Conservation (phyloP, 306 rosid genomes). For the Fagus sylvatica region DNA sequence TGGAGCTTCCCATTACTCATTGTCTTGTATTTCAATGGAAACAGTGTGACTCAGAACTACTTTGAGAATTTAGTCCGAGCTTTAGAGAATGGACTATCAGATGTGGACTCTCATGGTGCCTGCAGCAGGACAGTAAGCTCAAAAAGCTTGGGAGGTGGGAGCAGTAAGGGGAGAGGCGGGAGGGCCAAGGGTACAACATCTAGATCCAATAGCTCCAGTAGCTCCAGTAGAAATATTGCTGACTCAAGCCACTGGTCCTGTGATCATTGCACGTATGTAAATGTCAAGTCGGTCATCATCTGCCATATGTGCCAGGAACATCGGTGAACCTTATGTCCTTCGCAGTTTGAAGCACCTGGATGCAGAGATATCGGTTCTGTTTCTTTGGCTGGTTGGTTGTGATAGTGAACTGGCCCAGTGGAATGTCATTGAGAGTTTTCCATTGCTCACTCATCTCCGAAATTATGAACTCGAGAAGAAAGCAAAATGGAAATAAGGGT, state of each 20-base stretch:
- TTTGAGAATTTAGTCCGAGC: conserved; percentile 66
- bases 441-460: neutral
- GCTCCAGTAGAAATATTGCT: conserved; percentile 34
- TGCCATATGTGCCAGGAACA: conserved; percentile 47
- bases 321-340: conserved; percentile 12
- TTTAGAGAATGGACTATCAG: conserved; percentile 57
- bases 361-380: conserved; percentile 7
- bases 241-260: conserved; percentile 36
- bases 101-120: conserved; percentile 54
- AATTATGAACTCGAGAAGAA: neutral
- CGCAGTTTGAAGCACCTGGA: conserved; percentile 20
- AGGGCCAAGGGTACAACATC: conserved; percentile 42
- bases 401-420: neutral
- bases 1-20: neutral
- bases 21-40: neutral
- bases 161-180: conserved; percentile 47
- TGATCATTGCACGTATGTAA: conserved; percentile 44
- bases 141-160: conserved; percentile 45
- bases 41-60: conserved; percentile 62
- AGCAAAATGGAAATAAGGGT: conserved; percentile 3
- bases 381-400: conserved; percentile 13
- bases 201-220: conserved; percentile 26
- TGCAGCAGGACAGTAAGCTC: conserved; percentile 54
- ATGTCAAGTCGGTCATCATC: conserved; percentile 26
- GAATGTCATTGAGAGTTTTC: conserved; percentile 10